Base-by-base conservation (phyloP, 495 filamentous ascomycete genomes). In the Hamigera avellanea region DNA sequence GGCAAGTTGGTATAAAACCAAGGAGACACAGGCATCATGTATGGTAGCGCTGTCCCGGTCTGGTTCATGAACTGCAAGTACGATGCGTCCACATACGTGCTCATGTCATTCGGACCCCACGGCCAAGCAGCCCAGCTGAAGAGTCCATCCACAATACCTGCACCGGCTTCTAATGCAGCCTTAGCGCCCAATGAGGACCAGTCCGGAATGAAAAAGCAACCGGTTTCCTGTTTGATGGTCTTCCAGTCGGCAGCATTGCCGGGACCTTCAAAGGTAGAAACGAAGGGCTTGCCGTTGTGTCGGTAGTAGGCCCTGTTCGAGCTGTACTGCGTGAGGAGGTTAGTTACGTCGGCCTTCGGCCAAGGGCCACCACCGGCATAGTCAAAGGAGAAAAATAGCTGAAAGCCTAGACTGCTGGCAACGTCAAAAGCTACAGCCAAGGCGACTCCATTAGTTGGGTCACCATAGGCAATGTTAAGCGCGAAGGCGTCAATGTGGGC, bases 1-100 rank as follows among this genome's bases (percentile, higher is more conserved):
- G 81, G 76, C 14, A 86, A 61, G 35, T 81, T 78, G 49, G 66
- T 69, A 44, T 80, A 88, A 53, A 86, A 86, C 74, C 78, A 85
- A 1, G 82, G 82, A n/a, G 78, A 78, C 10, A 83, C 75, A 13
- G 74, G 72, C 81, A 85, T 85, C 81, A 87, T 86, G 57, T 77
- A 87, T 4, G 74, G 62, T 53, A 82, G 81, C 1, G 64, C 68
- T 5, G 44, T 59, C 56, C 76, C 85, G 0, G 61, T 53, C 14
- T 54, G 40, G 42, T 16, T 59, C 49, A 9, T 48, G 49, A 18
- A 42, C 27, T 12, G 40, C 28, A 30, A 12, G n/a, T 30, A 30
- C n/a, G 28, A 30, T 4, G 76, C 80, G 38, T 85, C 81, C 14
- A 61, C 57, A 16, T 53, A 56, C 1, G 61, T 64, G 2, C 59